These are phyloP conservation scores for Parasitella parasitica DNA, from an alignment of 371 early-diverging fungal genomes.

Conservation along the genomic window DNA sequence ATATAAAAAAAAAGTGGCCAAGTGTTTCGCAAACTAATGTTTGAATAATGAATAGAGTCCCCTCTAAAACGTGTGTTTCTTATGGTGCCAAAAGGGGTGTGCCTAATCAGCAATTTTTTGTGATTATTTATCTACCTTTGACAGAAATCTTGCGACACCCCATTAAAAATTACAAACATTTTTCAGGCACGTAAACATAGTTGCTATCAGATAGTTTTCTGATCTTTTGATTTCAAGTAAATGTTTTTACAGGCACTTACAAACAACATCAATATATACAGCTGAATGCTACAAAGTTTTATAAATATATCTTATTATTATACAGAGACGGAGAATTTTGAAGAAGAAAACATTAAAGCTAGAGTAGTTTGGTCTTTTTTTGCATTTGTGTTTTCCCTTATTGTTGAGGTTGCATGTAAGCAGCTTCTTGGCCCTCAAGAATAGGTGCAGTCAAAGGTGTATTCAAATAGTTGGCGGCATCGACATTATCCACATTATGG, in stretches of 20 bases:
- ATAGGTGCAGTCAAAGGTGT: slow-evolving; percentile 30
- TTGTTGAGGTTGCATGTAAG: slow-evolving; percentile 27
- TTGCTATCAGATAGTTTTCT: too few species aligned
- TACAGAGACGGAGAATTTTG: not conserved
- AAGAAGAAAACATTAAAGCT: not conserved
- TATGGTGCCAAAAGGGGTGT: too few species aligned
- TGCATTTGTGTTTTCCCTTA: not conserved
- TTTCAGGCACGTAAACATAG: too few species aligned
- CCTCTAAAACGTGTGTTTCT: too few species aligned
- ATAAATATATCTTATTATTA: not conserved
- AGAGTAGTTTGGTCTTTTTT: not conserved
- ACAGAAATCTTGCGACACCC: too few species aligned
- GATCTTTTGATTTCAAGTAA: too few species aligned
- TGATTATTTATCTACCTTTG: too few species aligned
- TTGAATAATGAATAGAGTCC: too few species aligned
- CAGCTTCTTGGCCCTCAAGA: slow-evolving; percentile 33
- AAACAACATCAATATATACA: not conserved
- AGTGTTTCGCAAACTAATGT: not conserved
- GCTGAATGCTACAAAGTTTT: too few species aligned
- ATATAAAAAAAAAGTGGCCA: not conserved
- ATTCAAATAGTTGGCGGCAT: slow-evolving; percentile 18
- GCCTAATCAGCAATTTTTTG: too few species aligned
- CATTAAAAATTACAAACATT: too few species aligned
- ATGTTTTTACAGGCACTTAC: too few species aligned
- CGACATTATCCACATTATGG: slow-evolving; percentile 57